Conservation (phyloP, 2,329 filamentous ascomycete species). For the Penicillium olsonii region DNA sequence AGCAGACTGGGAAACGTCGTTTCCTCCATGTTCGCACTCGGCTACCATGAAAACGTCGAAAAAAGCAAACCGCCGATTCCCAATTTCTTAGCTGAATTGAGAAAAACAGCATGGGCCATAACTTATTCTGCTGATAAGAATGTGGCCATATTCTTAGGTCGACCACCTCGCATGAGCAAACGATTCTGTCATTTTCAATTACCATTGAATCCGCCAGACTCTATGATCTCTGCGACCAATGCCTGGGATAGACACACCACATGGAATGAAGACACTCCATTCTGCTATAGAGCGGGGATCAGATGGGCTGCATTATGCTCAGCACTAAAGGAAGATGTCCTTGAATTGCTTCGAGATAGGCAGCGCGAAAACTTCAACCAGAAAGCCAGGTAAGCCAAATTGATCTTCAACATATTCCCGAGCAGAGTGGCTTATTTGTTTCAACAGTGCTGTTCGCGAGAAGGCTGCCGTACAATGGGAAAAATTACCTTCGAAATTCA, state of each 20-base stretch:
- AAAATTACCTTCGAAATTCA: conserved; percentile 23
- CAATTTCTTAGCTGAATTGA: conserved; percentile 40
- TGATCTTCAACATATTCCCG: background rate
- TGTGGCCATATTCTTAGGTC: conserved; percentile 50
- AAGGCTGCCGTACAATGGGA: conserved; percentile 25
- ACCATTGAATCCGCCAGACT: conserved; percentile 11
- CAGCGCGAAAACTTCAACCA: conserved; percentile 19
- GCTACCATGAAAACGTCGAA: conserved; percentile 48
- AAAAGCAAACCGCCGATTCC: conserved; percentile 28
- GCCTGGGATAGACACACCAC: conserved; percentile 1
- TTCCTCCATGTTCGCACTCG: conserved; percentile 48
- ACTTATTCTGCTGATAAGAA: conserved; percentile 52
- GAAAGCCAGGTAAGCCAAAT: conserved; percentile 14
- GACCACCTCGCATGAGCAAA: conserved; percentile 47
- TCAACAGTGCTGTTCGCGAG: conserved; percentile 18
- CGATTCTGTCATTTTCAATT: conserved; percentile 44
- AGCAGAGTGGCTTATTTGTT: conserved; percentile 10
- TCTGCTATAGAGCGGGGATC: conserved; percentile 26
- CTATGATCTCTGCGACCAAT: conserved; percentile 8
- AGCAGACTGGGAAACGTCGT: conserved; percentile 49
- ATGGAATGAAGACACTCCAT: conserved; percentile 2
- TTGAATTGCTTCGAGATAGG: conserved; percentile 26
- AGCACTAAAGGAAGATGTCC: conserved; percentile 29
- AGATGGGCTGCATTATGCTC: conserved; percentile 31
- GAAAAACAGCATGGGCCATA: conserved; percentile 43